A percentile compares a stretch with the other conserved stretches of the same genome.
These are phyloP conservation scores for Botryotinia calthae DNA, from an alignment of 2,329 filamentous ascomycete genomes.

Conservation along the genomic window DNA sequence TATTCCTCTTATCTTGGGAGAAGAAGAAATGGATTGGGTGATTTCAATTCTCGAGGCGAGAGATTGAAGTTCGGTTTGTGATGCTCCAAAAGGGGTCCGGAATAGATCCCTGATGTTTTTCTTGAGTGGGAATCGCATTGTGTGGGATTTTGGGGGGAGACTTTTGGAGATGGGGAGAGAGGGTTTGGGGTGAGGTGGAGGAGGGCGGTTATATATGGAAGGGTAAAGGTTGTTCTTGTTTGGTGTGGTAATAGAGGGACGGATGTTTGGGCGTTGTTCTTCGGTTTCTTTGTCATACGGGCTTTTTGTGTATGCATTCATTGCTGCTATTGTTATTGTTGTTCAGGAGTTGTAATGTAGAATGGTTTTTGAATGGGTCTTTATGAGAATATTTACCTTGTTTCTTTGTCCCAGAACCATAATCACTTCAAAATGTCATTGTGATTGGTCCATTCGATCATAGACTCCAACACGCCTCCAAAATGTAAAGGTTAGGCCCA, in stretches of 20 bases:
- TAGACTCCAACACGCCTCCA: neutral
- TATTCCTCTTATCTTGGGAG: too few species aligned
- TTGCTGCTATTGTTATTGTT: too few species aligned
- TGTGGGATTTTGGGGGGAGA: neutral
- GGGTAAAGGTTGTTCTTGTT: neutral
- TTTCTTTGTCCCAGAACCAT: neutral
- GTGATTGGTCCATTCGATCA: neutral
- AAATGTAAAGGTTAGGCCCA: constrained; percentile 2
- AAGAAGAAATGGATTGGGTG: neutral
- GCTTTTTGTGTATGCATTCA: accelerated
- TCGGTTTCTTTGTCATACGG: neutral
- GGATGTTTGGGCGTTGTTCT: neutral
- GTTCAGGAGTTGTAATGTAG: neutral
- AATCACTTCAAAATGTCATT: neutral
- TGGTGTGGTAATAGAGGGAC: too few species aligned
- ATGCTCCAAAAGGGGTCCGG: neutral
- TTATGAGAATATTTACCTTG: neutral
- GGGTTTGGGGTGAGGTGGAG: neutral
- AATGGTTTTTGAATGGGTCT: neutral
- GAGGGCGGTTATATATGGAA: neutral
- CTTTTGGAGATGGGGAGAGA: neutral
- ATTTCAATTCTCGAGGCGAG: neutral
- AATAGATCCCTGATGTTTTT: too few species aligned
- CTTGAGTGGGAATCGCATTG: neutral
- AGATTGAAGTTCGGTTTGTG: neutral